Base-by-base conservation (phyloP, 371 early-diverging fungal genomes). In the Mortierella sp. region DNA sequence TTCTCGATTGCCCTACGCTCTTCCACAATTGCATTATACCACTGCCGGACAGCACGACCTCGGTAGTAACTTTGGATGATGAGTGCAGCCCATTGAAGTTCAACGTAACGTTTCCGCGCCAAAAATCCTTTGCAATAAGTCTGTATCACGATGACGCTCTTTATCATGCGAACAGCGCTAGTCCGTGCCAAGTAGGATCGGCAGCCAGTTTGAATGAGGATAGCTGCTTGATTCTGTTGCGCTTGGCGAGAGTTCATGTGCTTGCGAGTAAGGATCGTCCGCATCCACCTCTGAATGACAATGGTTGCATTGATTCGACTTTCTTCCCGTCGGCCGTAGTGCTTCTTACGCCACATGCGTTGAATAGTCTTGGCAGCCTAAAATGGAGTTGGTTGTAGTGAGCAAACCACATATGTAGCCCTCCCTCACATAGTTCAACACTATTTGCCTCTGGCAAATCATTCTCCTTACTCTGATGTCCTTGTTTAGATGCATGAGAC, bases 291-390 rank as follows among this genome's bases (percentile, higher is more conserved):
- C 42, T 79, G 80, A 19, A 79, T 60, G 9, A 63, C 50, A 8
- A 66, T n/a, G 1, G 80, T 59, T 3, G 80, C 74, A 42, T 61
- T 28, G 54, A 66, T 26, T 49, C 73, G 66, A 24, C 26, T 58
- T 19, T 60, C 61, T 18, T 70, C 65, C 49, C 53, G 64, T 0
- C 74, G 67, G 16, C 72, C 71, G 19, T 71, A 71, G 18, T 71
- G 72, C 38, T 80, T 70, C 42, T 60, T 64, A 23, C 80, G 74
- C 80, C 80, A 80, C 41, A 71, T 61, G 16, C 67, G 71, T 31
- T 80, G 80, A 31, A 80, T 80, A 1, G 74, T 69, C 46, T 70
- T 73, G 60, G 80, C 80, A 31, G 80, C 80, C 63, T 78, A 56
- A 6, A 39, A 9, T 39, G 14, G 7, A 39, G 7, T 39, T 9